A percentile compares a stretch with the other conserved stretches of the same genome.
These are phyloP conservation scores for Suillus spraguei DNA, from an alignment of 768 basidiomycete genomes.

Conservation along the genomic window DNA sequence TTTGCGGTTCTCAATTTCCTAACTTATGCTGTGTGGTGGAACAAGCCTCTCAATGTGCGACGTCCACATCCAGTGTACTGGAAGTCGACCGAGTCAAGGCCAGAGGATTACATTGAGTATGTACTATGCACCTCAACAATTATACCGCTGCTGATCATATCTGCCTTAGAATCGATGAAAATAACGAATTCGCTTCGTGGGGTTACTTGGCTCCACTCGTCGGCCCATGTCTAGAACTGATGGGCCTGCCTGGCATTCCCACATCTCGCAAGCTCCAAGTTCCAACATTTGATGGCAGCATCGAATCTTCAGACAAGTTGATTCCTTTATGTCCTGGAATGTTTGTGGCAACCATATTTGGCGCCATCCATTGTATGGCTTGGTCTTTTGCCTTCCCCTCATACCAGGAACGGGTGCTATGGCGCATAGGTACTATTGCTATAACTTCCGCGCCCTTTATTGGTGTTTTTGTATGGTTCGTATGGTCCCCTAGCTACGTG, in stretches of 20 bases:
- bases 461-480: too few species aligned
- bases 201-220: too few species aligned
- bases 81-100: neutral
- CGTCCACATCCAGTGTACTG: neutral
- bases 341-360: constrained; percentile 23
- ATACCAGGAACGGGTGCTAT: constrained; percentile 18
- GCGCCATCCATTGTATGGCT: constrained; percentile 29
- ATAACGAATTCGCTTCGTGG: neutral
- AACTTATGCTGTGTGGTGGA: neutral
- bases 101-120: neutral
- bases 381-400: constrained; percentile 28
- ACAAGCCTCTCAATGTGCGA: neutral
- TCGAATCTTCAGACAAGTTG: rapidly evolving
- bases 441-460: constrained; percentile 9
- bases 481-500: too few species aligned
- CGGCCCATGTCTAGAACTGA: neutral
- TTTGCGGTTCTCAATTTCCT: neutral
- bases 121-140: neutral
- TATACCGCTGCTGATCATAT: neutral
- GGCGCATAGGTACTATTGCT: constrained; percentile 20
- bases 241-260: neutral
- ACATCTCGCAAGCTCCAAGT: neutral
- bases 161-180: neutral
- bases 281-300: constrained; percentile 3
- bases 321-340: neutral